Conservation (phyloP, 306 rosid species). For the Sicyos baderoa region DNA sequence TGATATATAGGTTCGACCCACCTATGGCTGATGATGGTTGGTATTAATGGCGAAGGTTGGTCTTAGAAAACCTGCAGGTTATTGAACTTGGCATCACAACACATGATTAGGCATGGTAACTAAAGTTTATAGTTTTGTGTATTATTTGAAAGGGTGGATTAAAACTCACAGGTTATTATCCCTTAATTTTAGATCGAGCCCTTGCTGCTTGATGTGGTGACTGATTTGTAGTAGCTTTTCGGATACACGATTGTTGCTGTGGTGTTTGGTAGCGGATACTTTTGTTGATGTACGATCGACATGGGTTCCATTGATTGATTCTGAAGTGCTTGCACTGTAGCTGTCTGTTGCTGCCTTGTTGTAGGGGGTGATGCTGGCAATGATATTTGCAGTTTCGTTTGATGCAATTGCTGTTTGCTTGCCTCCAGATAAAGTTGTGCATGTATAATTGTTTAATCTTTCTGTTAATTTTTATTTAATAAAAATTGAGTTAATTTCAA, state of each 20-base stretch:
- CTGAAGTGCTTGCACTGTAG: slow-evolving; percentile 11
- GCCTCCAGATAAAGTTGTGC: background rate
- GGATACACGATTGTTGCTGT: slow-evolving; percentile 42
- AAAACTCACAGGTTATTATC: background rate
- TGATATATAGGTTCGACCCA: background rate
- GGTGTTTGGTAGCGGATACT: slow-evolving; percentile 41
- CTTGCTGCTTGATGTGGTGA: slow-evolving; percentile 49
- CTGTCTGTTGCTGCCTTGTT: slow-evolving; percentile 45
- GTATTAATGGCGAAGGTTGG: slow-evolving; percentile 10
- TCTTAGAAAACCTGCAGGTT: slow-evolving; percentile 31
- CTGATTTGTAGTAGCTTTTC: slow-evolving; percentile 43
- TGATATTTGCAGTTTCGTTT: slow-evolving; percentile 29
- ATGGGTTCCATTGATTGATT: slow-evolving; percentile 36
- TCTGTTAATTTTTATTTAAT: background rate
- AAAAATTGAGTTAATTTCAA: background rate
- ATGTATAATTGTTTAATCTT: background rate
- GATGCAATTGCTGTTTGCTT: slow-evolving; percentile 34
- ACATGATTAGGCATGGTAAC: slow-evolving; percentile 33
- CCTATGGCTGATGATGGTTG: background rate
- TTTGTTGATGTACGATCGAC: slow-evolving; percentile 30
- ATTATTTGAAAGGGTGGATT: slow-evolving; percentile 12
- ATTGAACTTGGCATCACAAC: slow-evolving; percentile 22
- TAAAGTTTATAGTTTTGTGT: slow-evolving; percentile 21
- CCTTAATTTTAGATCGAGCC: slow-evolving; percentile 19
- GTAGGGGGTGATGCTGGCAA: slow-evolving; percentile 33